Evolutionary conservation across 306 rosid species (phyloP), one percentile per base, ranked within the genome.

Genomic region (Alnus rubra): DNA sequence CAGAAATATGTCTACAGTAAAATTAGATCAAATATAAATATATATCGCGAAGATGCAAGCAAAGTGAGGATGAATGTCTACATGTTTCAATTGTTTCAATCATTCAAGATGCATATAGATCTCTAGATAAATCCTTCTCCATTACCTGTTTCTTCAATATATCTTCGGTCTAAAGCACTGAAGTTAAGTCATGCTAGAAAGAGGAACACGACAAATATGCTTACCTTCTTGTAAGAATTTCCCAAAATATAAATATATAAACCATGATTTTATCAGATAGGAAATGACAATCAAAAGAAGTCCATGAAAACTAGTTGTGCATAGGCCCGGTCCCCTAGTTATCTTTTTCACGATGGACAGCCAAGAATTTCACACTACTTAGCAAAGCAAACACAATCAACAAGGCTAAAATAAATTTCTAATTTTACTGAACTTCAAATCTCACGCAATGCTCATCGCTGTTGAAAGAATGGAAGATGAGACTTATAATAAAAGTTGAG

Each of bases 401-500:
- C 19, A 56, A 56, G 63, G 63, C 63, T 52, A 60, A 60, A 23
- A 33, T 60, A 60, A 60, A 60, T 60, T 30, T 42, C 39, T 60
- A 60, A 12, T 30, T 11, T 30, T 28, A 28, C 67, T 4, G 4
- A 30, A 60, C 12, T 60, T 19, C 69, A 23, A 23, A 1, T 44
- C 13, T 1, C 35, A 69, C 3, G 35, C 37, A 45, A 79, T 5
- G 78, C n/a, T 55, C 56, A 50, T 63, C 50, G 11, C 64, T 23
- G 30, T 53, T 30, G 5, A 73, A 65, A 45, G 51, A 42, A 51
- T 48, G 67, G 49, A 14, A 59, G 74, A 59, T 44, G 19, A 39
- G 51, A 37, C 73, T 82, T 48, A 16, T 14, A 71, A 59, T 44
- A 50, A 69, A 33, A 67, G 71, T 48, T 49, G 55, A 74, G 16